Evolutionary conservation across 495 filamentous ascomycete species (phyloP).

Genomic region (Penicillium coprophilum): DNA sequence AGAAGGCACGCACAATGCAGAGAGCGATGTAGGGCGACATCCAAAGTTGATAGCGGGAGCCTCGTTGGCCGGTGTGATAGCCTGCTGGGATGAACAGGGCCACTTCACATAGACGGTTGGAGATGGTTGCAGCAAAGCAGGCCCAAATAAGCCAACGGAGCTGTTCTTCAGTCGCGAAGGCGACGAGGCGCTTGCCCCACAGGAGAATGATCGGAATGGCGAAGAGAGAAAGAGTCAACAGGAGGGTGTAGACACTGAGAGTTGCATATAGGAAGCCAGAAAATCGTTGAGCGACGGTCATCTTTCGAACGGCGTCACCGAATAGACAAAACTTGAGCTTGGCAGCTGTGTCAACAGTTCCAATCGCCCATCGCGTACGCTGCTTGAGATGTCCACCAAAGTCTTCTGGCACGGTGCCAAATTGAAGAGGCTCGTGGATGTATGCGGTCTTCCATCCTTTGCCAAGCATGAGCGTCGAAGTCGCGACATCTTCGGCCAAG

Average conservation of each 20-base stretch:
- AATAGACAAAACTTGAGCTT: conserved; percentile 48
- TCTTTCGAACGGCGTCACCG: conserved; percentile 36
- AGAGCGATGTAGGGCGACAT: conserved; percentile 48
- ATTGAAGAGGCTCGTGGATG: conserved; percentile 52
- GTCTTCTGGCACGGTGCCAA: conserved; percentile 50
- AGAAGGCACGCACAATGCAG: conserved; percentile 43
- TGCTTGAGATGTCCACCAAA: conserved; percentile 52
- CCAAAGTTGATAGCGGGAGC: conserved; percentile 44
- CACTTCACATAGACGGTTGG: conserved; percentile 45
- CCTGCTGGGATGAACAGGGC: conserved; percentile 45
- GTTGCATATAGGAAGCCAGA: conserved; percentile 48
- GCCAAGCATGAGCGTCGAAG: conserved; percentile 47
- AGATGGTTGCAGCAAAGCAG: conserved; percentile 41
- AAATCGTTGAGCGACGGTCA: conserved; percentile 38
- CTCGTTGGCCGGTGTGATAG: conserved; percentile 45
- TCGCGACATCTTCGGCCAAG: conserved; percentile 53
- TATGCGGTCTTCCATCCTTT: conserved; percentile 53
- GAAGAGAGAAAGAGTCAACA: conserved; percentile 42
- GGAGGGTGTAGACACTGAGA: conserved; percentile 42
- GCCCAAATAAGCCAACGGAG: conserved; percentile 50
- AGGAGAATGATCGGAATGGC: conserved; percentile 49
- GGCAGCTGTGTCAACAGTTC: conserved; percentile 45
- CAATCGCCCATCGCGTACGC: conserved; percentile 50
- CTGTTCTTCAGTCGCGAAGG: conserved; percentile 40
- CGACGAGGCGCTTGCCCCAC: conserved; percentile 45